Evolutionary conservation across 257 asterid species (phyloP).

Genomic region (Primulina eburnea): DNA sequence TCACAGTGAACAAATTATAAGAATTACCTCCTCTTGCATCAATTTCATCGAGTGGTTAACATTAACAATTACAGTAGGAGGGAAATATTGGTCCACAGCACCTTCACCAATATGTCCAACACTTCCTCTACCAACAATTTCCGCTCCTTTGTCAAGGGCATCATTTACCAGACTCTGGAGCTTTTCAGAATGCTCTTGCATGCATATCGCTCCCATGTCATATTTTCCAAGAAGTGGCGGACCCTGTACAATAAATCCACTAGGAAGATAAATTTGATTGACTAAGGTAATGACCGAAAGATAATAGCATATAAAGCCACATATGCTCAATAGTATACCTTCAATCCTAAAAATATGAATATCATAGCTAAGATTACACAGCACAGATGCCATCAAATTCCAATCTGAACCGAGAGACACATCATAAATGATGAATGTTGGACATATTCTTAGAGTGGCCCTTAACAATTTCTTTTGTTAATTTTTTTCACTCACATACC

Average conservation of each 20-base stretch:
- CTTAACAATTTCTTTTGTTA: too few species aligned
- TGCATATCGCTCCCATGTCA: conserved; percentile 99
- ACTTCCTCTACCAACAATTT: conserved; percentile 86
- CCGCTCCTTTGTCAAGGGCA: conserved; percentile 89
- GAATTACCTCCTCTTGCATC: conserved; percentile 95
- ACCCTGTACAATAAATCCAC: conserved; percentile 53
- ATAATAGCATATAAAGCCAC: not conserved
- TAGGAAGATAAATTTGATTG: conserved; percentile 17
- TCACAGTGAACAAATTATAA: not conserved
- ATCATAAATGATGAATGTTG: not conserved
- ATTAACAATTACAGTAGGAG: conserved; percentile 87
- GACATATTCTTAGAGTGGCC: too few species aligned
- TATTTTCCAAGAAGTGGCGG: conserved; percentile 88
- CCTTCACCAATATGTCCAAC: conserved; percentile 97
- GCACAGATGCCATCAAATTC: not conserved
- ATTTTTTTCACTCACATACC: too few species aligned
- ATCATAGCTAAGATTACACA: too few species aligned
- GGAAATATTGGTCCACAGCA: conserved; percentile 95
- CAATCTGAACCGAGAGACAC: not conserved
- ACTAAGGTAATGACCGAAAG: not conserved
- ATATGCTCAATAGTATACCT: too few species aligned
- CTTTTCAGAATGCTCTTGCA: conserved; percentile 98
- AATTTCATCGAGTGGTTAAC: conserved; percentile 87
- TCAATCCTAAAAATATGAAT: too few species aligned
- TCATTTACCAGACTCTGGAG: conserved; percentile 84